phyloP scores from a whole-genome alignment of 352 stramenopile genomes.

The Blastocystis hominis region DNA sequence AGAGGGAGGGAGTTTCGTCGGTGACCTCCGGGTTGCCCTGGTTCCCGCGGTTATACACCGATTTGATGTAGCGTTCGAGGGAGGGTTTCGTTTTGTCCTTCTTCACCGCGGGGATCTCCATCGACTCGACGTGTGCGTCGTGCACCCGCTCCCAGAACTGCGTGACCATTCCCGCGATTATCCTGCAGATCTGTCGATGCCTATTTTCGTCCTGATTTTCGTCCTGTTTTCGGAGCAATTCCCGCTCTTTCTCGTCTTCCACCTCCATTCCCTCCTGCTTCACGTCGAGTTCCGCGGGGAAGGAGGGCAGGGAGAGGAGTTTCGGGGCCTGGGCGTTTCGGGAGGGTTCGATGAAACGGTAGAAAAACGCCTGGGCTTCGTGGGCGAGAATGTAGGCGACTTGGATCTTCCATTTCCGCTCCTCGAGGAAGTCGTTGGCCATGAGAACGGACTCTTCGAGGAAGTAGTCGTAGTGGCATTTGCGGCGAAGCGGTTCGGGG shows the following conservation, averaged over 20 bases:
- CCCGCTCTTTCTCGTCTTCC: not conserved
- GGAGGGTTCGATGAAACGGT: not conserved
- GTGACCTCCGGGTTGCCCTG: not conserved
- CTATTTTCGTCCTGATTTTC: not conserved
- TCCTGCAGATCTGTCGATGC: not conserved
- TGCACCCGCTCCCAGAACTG: conserved; percentile 35
- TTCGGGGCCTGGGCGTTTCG: not conserved
- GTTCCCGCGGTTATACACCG: not conserved
- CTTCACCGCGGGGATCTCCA: not conserved
- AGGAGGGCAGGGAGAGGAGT: not conserved
- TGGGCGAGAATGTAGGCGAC: conserved; percentile 33
- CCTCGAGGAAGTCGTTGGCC: conserved; percentile 38
- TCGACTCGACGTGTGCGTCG: not conserved
- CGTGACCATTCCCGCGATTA: conserved; percentile 6
- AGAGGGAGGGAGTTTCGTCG: not conserved
- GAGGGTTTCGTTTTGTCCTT: not conserved
- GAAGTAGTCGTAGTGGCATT: conserved; percentile 50
- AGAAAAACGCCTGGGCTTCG: conserved; percentile 34
- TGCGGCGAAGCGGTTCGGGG: conserved; percentile 11
- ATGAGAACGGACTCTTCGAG: conserved; percentile 21
- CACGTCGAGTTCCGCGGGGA: no score
- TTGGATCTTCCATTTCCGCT: conserved; percentile 47
- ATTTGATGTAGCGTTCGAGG: not conserved
- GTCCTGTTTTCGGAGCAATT: not conserved
- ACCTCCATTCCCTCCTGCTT: not conserved